A percentile compares a stretch with the other conserved stretches of the same genome.
phyloP scores from a whole-genome alignment of 1,284 basidiomycete genomes.

The Cryptococcus sp. region DNA sequence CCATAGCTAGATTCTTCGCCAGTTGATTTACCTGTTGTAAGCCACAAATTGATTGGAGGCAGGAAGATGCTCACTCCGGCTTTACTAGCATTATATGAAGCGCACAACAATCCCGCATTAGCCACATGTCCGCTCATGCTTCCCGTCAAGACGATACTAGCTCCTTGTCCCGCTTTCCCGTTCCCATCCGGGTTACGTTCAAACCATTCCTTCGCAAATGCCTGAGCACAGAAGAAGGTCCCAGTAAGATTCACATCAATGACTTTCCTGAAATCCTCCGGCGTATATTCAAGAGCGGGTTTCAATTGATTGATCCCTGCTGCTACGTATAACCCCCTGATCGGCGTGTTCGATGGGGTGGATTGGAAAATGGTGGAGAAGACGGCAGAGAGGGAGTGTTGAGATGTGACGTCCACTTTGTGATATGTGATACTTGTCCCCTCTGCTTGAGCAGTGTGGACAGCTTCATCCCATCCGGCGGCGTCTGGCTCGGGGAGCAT shows the following conservation, averaged over 20 bases:
- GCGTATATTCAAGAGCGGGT: constrained; percentile 66
- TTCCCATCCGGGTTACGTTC: constrained; percentile 7
- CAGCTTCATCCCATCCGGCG: constrained; percentile 59
- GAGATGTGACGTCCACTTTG: constrained; percentile 61
- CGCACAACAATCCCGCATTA: constrained; percentile 54
- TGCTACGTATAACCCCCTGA: constrained; percentile 56
- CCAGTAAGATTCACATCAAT: constrained; percentile 63
- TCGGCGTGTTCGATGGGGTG: constrained; percentile 53
- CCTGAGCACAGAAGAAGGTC: constrained; percentile 20
- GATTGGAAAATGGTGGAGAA: constrained; percentile 55
- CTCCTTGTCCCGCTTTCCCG: constrained; percentile 59
- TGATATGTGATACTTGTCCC: constrained; percentile 62
- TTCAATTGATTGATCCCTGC: constrained; percentile 67
- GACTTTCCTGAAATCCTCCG: constrained; percentile 66
- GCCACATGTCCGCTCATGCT: constrained; percentile 83
- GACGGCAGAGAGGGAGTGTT: constrained; percentile 53
- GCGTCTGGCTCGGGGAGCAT: constrained; percentile 60
- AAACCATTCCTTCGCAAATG: constrained; percentile 23
- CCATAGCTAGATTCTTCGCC: constrained; percentile 70
- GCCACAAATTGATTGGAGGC: background rate
- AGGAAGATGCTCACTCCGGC: constrained; percentile 14
- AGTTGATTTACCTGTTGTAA: constrained; percentile 13
- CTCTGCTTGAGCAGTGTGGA: constrained; percentile 52
- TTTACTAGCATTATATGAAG: constrained; percentile 30
- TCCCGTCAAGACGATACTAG: constrained; percentile 76